phyloP scores from a whole-genome alignment of 345 rosid species.

The Cochlearia excelsa region DNA sequence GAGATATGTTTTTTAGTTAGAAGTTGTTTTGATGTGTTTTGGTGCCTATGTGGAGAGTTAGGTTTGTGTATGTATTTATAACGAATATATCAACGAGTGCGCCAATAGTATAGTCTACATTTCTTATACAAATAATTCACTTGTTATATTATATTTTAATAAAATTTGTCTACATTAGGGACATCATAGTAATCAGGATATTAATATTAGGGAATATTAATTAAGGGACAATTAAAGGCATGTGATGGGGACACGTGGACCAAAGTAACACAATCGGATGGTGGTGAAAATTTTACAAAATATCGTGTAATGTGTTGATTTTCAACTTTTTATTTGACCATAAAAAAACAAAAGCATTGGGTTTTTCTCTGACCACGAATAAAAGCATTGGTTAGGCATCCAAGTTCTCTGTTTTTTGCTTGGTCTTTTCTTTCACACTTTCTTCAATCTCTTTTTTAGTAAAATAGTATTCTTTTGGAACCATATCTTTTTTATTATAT shows the following conservation, averaged over 20 bases:
- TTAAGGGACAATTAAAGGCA: constrained; percentile 16
- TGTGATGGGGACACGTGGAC: constrained; percentile 14
- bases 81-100: constrained; percentile 20
- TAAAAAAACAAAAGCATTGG: constrained; percentile 4
- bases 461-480: constrained; percentile 21
- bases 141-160: too few species aligned
- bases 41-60: constrained; percentile 17
- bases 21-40: constrained; percentile 26
- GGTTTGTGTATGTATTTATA: constrained; percentile 32
- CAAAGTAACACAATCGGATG: constrained; percentile 14
- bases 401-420: constrained; percentile 31
- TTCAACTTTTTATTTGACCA: constrained; percentile 4
- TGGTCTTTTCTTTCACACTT: constrained; percentile 25
- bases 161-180: too few species aligned
- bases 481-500: constrained; percentile 8
- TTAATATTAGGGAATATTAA: too few species aligned
- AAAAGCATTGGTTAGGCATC: constrained; percentile 41
- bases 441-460: constrained; percentile 20
- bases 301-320: constrained; percentile 19
- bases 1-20: constrained; percentile 1
- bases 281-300: constrained; percentile 13
- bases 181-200: too few species aligned
- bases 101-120: background rate
- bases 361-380: too few species aligned
- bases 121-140: too few species aligned